Evolutionary conservation across 2,329 filamentous ascomycete genomes (phyloP), one percentile per base, ranked within the genome.

Genomic region (Hysterium pulicare): DNA sequence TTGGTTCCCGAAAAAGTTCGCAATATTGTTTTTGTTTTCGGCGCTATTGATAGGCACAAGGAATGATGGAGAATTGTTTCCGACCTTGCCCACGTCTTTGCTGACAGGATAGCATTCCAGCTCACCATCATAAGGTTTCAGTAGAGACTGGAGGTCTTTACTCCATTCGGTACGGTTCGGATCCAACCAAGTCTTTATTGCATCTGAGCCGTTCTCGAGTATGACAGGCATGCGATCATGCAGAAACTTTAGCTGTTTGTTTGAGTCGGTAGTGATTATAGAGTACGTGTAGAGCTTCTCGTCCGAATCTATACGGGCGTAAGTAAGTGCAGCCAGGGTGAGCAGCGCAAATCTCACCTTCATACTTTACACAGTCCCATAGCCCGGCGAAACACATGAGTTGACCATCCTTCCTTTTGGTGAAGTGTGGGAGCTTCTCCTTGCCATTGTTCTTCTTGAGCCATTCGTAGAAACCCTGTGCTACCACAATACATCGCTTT

Each of bases 201-300:
- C 78, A 1, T 86, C 77, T 1, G 84, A 88, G 3, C 82, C 82
- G 4, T 86, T 82, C 5, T 96, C 83, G 1, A 98, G 66, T 22
- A 97, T 87, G 5, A 95, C 91, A 0, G 93, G 93, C 93, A 98
- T 98, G 13, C 93, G 83, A 58, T 95, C 86, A 62, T 98, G 93
- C 15, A 98, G 73, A 53, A 95, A 97, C 21, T 76, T 82, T 37
- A 97, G 74, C 62, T 91, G 86, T 48, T 83, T 74, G 57, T 91
- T 95, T 6, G 89, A 87, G 46, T 84, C 79, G 1, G 91, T 97
- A 1, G 93, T 98, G 64, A 97, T 91, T 61, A 98, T 82, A 2
- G 90, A 91, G 66, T 95, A 98, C 0, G 89, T 94, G 63, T 91
- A 96, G 4, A 82, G 70, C 63, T 84, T 87, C 49, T 87, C 77